Base-by-base conservation (phyloP, 2,329 filamentous ascomycete species). In the Claviceps monticola region DNA sequence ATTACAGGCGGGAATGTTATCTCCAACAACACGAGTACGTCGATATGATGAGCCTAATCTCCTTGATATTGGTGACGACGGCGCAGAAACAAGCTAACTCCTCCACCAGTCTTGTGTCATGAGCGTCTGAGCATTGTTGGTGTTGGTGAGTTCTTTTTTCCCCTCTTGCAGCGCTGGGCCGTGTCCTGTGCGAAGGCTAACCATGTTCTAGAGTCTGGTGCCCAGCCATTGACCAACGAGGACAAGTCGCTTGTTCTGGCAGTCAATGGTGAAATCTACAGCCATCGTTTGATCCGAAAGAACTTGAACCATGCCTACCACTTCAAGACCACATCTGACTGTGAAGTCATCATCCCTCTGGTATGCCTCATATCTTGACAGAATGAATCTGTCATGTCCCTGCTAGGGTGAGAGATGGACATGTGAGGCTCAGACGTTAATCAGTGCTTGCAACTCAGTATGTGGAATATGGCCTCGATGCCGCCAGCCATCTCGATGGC, bases 191-290 rank as follows among this genome's bases (percentile, higher is more conserved):
- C 46, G 52, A 64, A 38, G 61, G 55, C 50, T 50, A 17, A 39
- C n/a, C 45, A 1, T 34, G 9, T 21, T 43, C 39, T 67, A 91
- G 91, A 97, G 68, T 91, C 87, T 63, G 93, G 93, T 67, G 91
- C 93, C 50, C 93, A 98, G 73, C 93, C 93, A 57, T 78, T 98
- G 59, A 85, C 91, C 75, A 97, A 89, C 75, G 82, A 88, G 60
- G 91, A 97, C 68, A 84, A 83, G 58, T 84, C 78, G 62, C 84
- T 98, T 62, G 83, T 91, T 57, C 82, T 98, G 55, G 91, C 93
- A 58, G 93, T 97, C 80, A 98, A 98, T 71, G 93, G 93, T 71
- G 93, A 98, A 70, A 98, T 98, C 68, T 98, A 98, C 79, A 98
- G 98, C 82, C 93, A 98, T 74, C 86, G 91, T 66, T 80, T 95